Percentiles rank a stretch among this genome's conserved stretches.
These are phyloP conservation scores for Ustilago xerochloae DNA, from an alignment of 1,284 basidiomycete species.

Conservation along the genomic window DNA sequence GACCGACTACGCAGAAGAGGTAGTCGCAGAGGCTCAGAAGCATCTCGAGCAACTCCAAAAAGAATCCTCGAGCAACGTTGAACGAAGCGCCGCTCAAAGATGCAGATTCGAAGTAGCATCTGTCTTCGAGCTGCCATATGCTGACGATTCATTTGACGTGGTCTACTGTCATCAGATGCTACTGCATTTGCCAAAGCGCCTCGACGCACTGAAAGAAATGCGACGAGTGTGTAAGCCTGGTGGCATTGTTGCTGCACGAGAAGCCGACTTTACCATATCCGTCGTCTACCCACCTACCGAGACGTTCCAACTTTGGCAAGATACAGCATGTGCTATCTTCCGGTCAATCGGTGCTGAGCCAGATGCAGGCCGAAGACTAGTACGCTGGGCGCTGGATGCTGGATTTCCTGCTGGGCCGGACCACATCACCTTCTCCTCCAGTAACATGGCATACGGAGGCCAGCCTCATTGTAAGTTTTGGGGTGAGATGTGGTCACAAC, in stretches of 20 bases:
- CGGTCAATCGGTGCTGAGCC: slow-evolving; percentile 34
- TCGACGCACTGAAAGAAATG: slow-evolving; percentile 35
- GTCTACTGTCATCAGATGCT: slow-evolving; percentile 44
- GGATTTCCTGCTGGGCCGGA: slow-evolving; percentile 12
- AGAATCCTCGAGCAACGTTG: not conserved
- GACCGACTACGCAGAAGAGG: slow-evolving; percentile 27
- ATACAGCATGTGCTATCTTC: slow-evolving; percentile 11
- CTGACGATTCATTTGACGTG: slow-evolving; percentile 30
- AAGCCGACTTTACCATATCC: slow-evolving; percentile 19
- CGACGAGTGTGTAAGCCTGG: slow-evolving; percentile 34
- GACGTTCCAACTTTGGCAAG: slow-evolving; percentile 18
- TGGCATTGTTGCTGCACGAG: slow-evolving; percentile 32
- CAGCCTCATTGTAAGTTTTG: slow-evolving; percentile 27
- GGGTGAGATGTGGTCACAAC: slow-evolving; percentile 37
- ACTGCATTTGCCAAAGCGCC: slow-evolving; percentile 27
- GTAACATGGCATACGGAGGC: slow-evolving; percentile 30
- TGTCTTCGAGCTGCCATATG: slow-evolving; percentile 26
- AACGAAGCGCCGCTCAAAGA: not conserved
- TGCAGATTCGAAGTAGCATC: slow-evolving; percentile 29
- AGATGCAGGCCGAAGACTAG: slow-evolving; percentile 30
- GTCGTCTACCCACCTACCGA: slow-evolving; percentile 15
- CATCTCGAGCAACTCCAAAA: not conserved
- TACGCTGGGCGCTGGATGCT: slow-evolving; percentile 35
- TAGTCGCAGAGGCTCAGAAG: slow-evolving; percentile 25
- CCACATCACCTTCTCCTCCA: slow-evolving; percentile 32